Base-by-base conservation (phyloP, 2,329 filamentous ascomycete species). In the Akanthomyces dipterigenus region DNA sequence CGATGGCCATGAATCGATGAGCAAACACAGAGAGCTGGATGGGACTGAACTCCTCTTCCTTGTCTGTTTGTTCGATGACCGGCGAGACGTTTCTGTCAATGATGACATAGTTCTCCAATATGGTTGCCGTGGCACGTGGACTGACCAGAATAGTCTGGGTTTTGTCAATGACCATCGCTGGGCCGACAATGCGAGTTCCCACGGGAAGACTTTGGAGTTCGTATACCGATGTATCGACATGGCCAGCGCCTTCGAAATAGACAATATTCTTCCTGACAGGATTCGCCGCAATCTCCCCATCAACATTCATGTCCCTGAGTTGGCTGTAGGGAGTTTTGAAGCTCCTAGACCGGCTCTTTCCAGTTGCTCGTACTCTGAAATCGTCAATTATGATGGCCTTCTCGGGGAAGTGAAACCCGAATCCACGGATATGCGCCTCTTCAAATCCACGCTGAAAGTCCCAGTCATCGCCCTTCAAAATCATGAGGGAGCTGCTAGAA, bases 1-100 rank as follows among this genome's bases (percentile, higher is more conserved):
- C 90, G 64, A 93, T 90, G 3, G 87, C 86, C 89, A 93, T 93
- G 75, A 93, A 93, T 3, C 89, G 81, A 71, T 93, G 88, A 0
- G 86, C 88, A 67, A 93, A 93, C 62, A 93, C 88, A 65, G 84
- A 88, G 1, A 93, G 79, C 72, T 89, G 82, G 66, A 93, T 89
- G 11, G 88, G 88, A 61, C 64, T 65, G 20, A 66, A 66, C 22
- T 67, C 66, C 62, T 55, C 60, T 60, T 63, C 60, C 58, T 63
- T 62, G n/a, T 67, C 16, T n/a, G 38, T 3, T n/a, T 11, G 11
- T 20, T 55, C 48, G 26, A 31, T 6, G 20, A 36, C 18, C 12
- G 58, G 40, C 14, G 40, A 42, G 8, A 28, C 28, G 6, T 61
- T 42, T 46, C 58, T 46, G 26, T 76, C 72, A 34, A 77, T 71